Percentiles rank a stretch among this genome's conserved stretches.
Evolutionary conservation across 1,284 basidiomycete species (phyloP).

Genomic region (Bondarzewia mesenterica): DNA sequence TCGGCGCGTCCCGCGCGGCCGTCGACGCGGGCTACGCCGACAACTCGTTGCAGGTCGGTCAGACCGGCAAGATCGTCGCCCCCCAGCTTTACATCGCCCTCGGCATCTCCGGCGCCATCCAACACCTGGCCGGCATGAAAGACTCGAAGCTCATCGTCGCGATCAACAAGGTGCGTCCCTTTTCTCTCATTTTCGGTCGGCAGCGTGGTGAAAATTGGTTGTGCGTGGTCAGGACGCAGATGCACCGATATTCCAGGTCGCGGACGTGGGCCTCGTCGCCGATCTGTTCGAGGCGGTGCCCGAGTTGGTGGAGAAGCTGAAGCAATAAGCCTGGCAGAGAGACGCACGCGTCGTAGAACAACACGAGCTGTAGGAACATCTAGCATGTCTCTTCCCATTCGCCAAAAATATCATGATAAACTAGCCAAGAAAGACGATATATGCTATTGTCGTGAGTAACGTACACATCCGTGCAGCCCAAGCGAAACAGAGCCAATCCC

Average conservation of each 20-base stretch:
- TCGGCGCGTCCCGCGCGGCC: slow-evolving; percentile 95
- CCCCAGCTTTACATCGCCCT: slow-evolving; percentile 95
- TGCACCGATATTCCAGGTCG: slow-evolving; percentile 98
- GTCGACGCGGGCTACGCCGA: slow-evolving; percentile 99
- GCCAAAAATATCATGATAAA: no score
- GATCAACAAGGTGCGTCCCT: slow-evolving; percentile 78
- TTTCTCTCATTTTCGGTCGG: background rate
- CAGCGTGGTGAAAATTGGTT: background rate
- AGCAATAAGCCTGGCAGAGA: slow-evolving; percentile 45
- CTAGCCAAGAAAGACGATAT: no score
- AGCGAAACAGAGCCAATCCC: no score
- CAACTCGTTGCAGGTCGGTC: slow-evolving; percentile 97
- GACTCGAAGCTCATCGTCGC: slow-evolving; percentile 98
- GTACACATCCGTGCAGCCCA: no score
- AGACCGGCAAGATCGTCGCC: slow-evolving; percentile 95
- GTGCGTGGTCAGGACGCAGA: slow-evolving; percentile 70
- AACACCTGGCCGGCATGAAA: slow-evolving; percentile 99
- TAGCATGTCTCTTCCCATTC: no score
- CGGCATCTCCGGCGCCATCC: slow-evolving; percentile 97
- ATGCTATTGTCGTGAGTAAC: no score
- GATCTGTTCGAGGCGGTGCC: slow-evolving; percentile 89
- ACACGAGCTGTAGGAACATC: no score
- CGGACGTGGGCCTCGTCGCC: slow-evolving; percentile 91
- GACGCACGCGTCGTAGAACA: no score
- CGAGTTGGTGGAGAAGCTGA: slow-evolving; percentile 79